Conservation (phyloP, 2,329 filamentous ascomycete species). For the Aspergillus sclerotialis region DNA sequence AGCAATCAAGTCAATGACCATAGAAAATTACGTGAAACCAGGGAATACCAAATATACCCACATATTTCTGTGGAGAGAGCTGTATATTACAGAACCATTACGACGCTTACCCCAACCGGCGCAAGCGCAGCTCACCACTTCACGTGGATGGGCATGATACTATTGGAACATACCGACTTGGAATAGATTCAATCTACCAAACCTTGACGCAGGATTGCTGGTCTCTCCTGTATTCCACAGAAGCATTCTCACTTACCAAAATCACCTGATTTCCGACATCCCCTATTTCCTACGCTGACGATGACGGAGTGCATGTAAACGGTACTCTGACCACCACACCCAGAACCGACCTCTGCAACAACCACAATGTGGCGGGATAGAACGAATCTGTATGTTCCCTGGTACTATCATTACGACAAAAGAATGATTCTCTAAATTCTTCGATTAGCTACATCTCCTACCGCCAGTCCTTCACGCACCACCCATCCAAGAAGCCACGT, state of each 20-base stretch:
- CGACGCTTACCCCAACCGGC: slow-evolving; percentile 10
- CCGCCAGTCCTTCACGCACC: slow-evolving; percentile 95
- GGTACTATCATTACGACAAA: slow-evolving; percentile 3
- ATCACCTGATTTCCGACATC: too few species aligned
- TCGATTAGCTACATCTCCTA: slow-evolving; percentile 84
- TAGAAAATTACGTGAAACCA: not conserved
- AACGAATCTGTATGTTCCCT: slow-evolving; percentile 76
- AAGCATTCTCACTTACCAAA: too few species aligned
- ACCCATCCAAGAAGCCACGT: slow-evolving; percentile 77
- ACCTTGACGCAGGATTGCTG: not conserved
- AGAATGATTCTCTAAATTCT: not conserved
- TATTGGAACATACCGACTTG: too few species aligned
- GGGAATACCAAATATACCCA: not conserved
- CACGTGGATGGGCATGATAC: slow-evolving; percentile 13
- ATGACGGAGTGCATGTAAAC: slow-evolving; percentile 10
- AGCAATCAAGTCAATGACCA: too few species aligned
- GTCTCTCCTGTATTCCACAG: not conserved
- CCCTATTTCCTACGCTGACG: slow-evolving; percentile 2
- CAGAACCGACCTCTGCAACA: slow-evolving; percentile 14
- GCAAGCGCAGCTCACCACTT: too few species aligned
- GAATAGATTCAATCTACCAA: too few species aligned
- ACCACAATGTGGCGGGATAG: slow-evolving; percentile 97
- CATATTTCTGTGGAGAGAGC: slow-evolving; percentile 4
- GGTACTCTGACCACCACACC: slow-evolving; percentile 11
- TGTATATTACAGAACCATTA: slow-evolving; percentile 5